Evolutionary conservation across 2,329 filamentous ascomycete species (phyloP), one percentile per base, ranked within the genome.

Genomic region (Hortaea werneckii): DNA sequence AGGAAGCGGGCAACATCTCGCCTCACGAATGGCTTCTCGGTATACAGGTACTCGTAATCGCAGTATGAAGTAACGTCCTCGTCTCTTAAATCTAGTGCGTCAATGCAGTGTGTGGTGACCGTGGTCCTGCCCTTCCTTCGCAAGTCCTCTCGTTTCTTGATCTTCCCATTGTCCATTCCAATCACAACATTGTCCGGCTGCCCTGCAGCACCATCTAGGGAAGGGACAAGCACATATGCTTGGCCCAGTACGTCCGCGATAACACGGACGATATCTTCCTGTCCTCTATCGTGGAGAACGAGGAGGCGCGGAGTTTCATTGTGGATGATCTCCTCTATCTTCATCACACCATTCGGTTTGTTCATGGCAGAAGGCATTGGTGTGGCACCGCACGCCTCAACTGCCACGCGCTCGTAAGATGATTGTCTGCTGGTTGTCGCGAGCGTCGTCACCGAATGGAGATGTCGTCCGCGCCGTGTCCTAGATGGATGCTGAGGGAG

Each of bases 31-130:
- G 82, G 77, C 6, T 75, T 73, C 51, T 81, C 77, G 3, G 83
- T 85, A 67, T 92, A 94, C 13, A 94, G 73, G 55, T 90, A 92
- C 63, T 94, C 87, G 67, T 90, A 92, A 66, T 92, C 85, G 67
- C 84, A 89, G 45, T 76, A 63, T 10, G 75, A 67, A 8, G 81
- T 87, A 20, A 86, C 71, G 26, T 73, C 62, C 34, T 74, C 61
- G 52, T 85, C 79, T 11, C 55, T 49, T 26, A 48, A 41, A 69
- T 82, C 84, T 29, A 79, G 80, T 45, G 80, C 72, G 56, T 82
- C 79, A 51, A 87, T 79, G 60, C 82, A 86, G 62, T 90, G 84
- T 26, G 84, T 80, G 61, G 89, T 84, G 61, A 92, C 83, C 46
- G 82, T 69, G 41, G 87, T 75, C 39, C 86, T 70, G 30, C 80